Percentiles rank a stretch among this genome's conserved stretches.
phyloP scores from a whole-genome alignment of 129 eudicot species.

The Sambucus nigra region DNA sequence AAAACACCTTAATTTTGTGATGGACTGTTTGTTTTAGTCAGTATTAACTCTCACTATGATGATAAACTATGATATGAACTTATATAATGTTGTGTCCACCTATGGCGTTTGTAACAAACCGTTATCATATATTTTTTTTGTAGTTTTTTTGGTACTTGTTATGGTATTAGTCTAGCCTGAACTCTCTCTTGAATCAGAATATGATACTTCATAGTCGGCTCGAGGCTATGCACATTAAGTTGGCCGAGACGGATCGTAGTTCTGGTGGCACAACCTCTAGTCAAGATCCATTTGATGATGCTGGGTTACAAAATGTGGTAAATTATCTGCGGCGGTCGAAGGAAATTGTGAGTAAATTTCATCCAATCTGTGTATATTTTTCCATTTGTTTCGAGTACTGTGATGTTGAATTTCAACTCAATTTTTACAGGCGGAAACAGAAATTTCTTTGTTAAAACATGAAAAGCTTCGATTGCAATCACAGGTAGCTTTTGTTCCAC shows the following conservation, averaged over 20 bases:
- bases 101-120: too few relatives aligned
- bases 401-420: background rate
- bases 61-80: too few relatives aligned
- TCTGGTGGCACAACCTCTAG: constrained; percentile 29
- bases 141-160: too few relatives aligned
- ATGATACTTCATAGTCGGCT: constrained; percentile 62
- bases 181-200: constrained; percentile 25
- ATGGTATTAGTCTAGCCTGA: background rate
- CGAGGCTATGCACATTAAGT: constrained; percentile 79
- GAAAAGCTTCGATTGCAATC: constrained; percentile 85
- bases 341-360: constrained; percentile 44
- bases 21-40: too few relatives aligned
- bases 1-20: too few relatives aligned
- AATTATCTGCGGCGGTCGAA: constrained; percentile 86
- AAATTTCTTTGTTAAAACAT: constrained; percentile 78
- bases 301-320: constrained; percentile 78
- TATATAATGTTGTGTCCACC: too few relatives aligned
- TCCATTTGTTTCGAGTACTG: background rate
- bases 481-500: constrained; percentile 33
- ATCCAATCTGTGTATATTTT: background rate
- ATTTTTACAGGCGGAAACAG: constrained; percentile 53
- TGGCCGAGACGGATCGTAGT: constrained; percentile 54
- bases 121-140: too few relatives aligned
- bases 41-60: too few relatives aligned
- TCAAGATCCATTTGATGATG: constrained; percentile 31